These are phyloP conservation scores for Cryptococcus hybrid DNA, from an alignment of 1,284 basidiomycete genomes.

Conservation along the genomic window DNA sequence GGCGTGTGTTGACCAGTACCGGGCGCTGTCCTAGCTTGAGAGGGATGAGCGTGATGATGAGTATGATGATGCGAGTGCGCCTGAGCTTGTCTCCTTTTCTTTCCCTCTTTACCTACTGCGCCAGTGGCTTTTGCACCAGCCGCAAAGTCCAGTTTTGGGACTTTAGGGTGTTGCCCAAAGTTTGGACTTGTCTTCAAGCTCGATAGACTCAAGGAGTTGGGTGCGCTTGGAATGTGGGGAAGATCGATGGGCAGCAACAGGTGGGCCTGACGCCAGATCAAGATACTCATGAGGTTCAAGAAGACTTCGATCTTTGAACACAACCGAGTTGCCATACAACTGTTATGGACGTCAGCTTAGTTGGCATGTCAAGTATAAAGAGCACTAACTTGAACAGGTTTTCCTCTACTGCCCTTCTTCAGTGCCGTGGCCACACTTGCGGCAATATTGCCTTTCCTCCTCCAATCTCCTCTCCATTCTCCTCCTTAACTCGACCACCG, in stretches of 20 bases:
- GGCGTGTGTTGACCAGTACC: slow-evolving; percentile 1
- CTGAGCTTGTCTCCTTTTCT: slow-evolving; percentile 20
- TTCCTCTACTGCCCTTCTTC: slow-evolving; percentile 52
- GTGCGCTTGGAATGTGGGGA: slow-evolving; percentile 47
- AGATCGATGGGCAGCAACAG: slow-evolving; percentile 44
- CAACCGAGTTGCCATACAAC: slow-evolving; percentile 50
- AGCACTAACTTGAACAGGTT: slow-evolving; percentile 41
- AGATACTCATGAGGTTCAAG: slow-evolving; percentile 52
- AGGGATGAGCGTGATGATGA: background rate
- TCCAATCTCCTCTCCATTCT: slow-evolving; percentile 17
- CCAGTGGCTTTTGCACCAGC: slow-evolving; percentile 40
- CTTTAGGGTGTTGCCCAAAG: slow-evolving; percentile 43
- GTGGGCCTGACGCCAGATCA: slow-evolving; percentile 53
- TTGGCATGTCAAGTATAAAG: background rate
- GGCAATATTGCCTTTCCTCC: slow-evolving; percentile 24
- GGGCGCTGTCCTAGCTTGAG: background rate
- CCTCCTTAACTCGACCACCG: slow-evolving; percentile 12
- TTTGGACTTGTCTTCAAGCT: slow-evolving; percentile 46
- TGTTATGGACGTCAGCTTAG: slow-evolving; percentile 10
- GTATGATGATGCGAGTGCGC: slow-evolving; percentile 4
- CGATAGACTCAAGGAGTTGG: slow-evolving; percentile 49
- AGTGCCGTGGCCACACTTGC: slow-evolving; percentile 46
- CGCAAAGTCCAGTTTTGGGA: slow-evolving; percentile 45
- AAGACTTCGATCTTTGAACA: slow-evolving; percentile 53
- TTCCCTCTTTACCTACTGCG: slow-evolving; percentile 31